Evolutionary conservation across 805 yeast species (phyloP).

Genomic region (Saccharomycopsis sp.): DNA sequence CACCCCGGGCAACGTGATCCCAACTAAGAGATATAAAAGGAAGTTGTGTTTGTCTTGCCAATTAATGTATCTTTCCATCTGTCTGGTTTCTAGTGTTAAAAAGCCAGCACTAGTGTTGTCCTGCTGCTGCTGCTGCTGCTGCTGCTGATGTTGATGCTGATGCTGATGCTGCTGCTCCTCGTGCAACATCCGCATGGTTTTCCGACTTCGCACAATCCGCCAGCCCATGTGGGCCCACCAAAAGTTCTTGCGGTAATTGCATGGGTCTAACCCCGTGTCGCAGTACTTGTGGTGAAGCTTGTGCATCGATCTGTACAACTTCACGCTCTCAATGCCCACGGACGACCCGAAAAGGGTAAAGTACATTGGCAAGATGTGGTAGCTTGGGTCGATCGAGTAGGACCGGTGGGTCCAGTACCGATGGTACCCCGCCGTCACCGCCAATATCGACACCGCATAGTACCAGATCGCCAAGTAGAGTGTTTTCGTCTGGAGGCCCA

Average conservation of each 20-base stretch:
- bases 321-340: constrained; percentile 66
- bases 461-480: constrained; percentile 42
- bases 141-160: too few relatives aligned
- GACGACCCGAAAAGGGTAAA: constrained; percentile 44
- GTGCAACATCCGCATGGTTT: constrained; percentile 1
- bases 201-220: constrained; percentile 45
- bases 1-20: constrained; percentile 54
- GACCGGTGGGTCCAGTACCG: constrained; percentile 63
- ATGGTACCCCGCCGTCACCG: constrained; percentile 79
- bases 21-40: constrained; percentile 39
- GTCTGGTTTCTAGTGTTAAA: background rate
- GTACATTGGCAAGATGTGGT: constrained; percentile 44
- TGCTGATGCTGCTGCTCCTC: constrained; percentile 16
- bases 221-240: constrained; percentile 84
- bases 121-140: constrained; percentile 9
- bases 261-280: constrained; percentile 86
- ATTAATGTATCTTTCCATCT: constrained; percentile 35
- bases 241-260: constrained; percentile 72
- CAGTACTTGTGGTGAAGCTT: constrained; percentile 85
- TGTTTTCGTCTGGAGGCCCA: constrained; percentile 43
- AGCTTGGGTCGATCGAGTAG: constrained; percentile 35
- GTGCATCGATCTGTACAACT: constrained; percentile 78
- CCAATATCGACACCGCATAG: constrained; percentile 54
- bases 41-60: constrained; percentile 72
- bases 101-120: constrained; percentile 3